Evolutionary conservation across 2,329 filamentous ascomycete genomes (phyloP).

Genomic region (Cercospora berteroae): DNA sequence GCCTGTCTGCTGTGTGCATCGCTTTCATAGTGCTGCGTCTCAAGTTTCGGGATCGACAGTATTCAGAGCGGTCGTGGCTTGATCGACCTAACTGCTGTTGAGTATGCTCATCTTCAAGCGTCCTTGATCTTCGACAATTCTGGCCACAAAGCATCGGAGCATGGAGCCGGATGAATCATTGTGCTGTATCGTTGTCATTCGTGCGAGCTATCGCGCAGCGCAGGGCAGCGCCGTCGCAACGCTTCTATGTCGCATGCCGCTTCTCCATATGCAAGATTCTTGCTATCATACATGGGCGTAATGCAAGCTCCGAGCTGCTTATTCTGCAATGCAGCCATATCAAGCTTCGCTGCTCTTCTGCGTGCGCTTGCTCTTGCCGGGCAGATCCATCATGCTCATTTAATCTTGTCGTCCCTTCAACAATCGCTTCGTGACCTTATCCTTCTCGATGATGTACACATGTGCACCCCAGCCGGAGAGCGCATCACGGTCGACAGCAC

Average conservation of each 20-base stretch:
- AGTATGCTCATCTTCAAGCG: not conserved
- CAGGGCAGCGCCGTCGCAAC: not conserved
- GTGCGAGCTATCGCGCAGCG: slow-evolving; percentile 19
- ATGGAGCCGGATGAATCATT: not conserved
- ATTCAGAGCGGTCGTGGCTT: not conserved
- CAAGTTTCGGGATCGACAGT: not conserved
- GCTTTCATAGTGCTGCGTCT: not conserved
- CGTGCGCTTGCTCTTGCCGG: not conserved
- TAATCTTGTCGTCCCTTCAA: slow-evolving; percentile 93
- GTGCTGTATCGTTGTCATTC: slow-evolving; percentile 18
- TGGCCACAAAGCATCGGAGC: not conserved
- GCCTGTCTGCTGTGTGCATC: not conserved
- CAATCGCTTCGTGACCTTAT: slow-evolving; percentile 98
- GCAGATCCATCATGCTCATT: not conserved
- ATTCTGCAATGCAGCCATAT: not conserved
- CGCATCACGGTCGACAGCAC: slow-evolving; percentile 93
- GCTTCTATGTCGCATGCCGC: slow-evolving; percentile 9
- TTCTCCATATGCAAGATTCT: slow-evolving; percentile 15
- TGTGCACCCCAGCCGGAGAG: slow-evolving; percentile 97
- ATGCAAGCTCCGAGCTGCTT: not conserved
- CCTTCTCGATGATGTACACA: slow-evolving; percentile 99
- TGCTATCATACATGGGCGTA: slow-evolving; percentile 23
- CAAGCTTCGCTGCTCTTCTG: not conserved
- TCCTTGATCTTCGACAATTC: not conserved
- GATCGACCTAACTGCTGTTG: not conserved